phyloP scores from a whole-genome alignment of 2,329 filamentous ascomycete genomes.

The Metarhizium album region DNA sequence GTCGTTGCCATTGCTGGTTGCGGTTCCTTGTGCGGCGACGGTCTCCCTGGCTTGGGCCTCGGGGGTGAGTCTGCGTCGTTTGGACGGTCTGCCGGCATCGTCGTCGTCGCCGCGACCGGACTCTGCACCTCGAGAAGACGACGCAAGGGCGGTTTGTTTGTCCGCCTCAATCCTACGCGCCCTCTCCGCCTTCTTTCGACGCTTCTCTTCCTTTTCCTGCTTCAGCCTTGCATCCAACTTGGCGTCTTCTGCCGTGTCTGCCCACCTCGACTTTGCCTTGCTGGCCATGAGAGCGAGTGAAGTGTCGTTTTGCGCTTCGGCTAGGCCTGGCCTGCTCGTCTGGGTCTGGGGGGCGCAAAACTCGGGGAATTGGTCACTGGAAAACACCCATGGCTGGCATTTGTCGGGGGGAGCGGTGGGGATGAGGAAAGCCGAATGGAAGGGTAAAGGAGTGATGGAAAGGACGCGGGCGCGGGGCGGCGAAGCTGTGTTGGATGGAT shows the following conservation, averaged over 20 bases:
- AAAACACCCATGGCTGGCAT: too few relatives aligned
- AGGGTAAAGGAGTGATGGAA: background rate
- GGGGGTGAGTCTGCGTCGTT: slow-evolving; percentile 49
- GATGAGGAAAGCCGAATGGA: background rate
- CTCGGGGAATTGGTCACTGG: background rate
- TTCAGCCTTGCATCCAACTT: slow-evolving; percentile 62
- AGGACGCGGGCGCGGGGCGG: background rate
- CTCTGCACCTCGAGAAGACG: slow-evolving; percentile 5
- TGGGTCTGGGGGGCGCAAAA: too few relatives aligned
- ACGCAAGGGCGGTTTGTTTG: background rate
- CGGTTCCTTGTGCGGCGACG: background rate
- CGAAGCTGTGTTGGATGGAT: too few relatives aligned
- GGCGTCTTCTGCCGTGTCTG: slow-evolving; percentile 70
- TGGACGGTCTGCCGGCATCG: slow-evolving; percentile 40
- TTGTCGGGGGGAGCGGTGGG: background rate
- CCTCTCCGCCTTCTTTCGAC: slow-evolving; percentile 71
- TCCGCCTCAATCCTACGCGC: slow-evolving; percentile 52
- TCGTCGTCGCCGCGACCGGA: slow-evolving; percentile 14
- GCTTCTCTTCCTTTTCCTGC: slow-evolving; percentile 82
- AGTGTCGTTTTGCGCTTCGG: background rate
- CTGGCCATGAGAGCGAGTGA: slow-evolving; percentile 39
- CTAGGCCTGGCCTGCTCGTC: too few relatives aligned
- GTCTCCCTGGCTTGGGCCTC: slow-evolving; percentile 24
- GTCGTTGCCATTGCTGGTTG: background rate
- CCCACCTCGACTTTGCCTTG: slow-evolving; percentile 71